Evolutionary conservation across 208 protist genomes (phyloP), one percentile per base, ranked within the genome.

Genomic region (Trypanosoma brucei): DNA sequence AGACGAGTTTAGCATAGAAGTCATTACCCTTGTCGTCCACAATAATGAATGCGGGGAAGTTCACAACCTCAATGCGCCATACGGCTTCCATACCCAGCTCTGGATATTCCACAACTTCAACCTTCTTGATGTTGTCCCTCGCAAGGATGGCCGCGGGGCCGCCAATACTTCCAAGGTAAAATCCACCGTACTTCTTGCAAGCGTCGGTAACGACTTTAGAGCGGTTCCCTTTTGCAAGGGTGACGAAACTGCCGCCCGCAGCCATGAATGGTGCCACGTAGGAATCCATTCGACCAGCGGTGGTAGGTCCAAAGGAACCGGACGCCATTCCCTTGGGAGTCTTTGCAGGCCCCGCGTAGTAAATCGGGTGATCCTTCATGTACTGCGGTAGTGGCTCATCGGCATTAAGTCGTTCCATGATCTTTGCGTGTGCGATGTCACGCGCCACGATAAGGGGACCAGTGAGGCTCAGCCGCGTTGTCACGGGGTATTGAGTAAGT

Each of bases 11-110:
- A 4, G 70, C 54, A 78, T 97, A 99, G 68, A 99, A 97, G 77
- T 98, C 96, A 53, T 98, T 97, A 37, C 97, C 97, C 72, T 98
- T 98, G 82, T 99, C 94, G 72, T 99, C 96, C 31, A 98, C 95
- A 38, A 98, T 80, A 71, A 99, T 95, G 71, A 99, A 99, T 30
- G 97, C 97, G 1, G 96, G 96, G 79, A 99, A 98, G 75, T 98
- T 72, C 52, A 91, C 79, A 9, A 98, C 97, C 48, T 97, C 88
- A 68, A 98, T 97, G 68, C 91, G 92, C 93, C 93, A 94, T 45
- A 96, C 88, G 13, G 91, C 91, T 77, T 96, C 91, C 88, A 97
- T 96, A 35, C 92, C 90, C 7, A 95, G 71, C 70, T 98, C 93
- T 2, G 83, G 79, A 65, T 94, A 95, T 38, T 93, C 95, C 56